phyloP scores from a whole-genome alignment of 768 basidiomycete species.

The Cantharellus anzutake region DNA sequence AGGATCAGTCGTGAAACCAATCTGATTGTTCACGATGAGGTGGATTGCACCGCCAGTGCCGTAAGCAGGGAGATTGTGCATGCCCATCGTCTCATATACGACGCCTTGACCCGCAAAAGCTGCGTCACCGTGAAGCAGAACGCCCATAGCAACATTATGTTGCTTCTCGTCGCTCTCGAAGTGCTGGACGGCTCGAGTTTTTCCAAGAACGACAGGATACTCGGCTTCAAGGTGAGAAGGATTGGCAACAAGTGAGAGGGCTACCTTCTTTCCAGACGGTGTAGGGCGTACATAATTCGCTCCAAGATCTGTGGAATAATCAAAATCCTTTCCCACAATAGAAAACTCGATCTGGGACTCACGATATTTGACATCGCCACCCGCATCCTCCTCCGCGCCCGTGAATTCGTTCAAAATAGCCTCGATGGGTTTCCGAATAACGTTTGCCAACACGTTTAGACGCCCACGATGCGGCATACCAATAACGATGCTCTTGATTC shows the following conservation, averaged over 20 bases:
- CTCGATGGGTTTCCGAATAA: constrained; percentile 95
- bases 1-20: constrained; percentile 98
- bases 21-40: constrained; percentile 97
- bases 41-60: constrained; percentile 98
- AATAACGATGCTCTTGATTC: constrained; percentile 89
- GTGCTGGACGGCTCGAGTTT: constrained; percentile 93
- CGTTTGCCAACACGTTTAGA: constrained; percentile 93
- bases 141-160: constrained; percentile 80
- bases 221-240: constrained; percentile 96
- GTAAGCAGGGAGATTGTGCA: constrained; percentile 87
- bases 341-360: not conserved
- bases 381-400: constrained; percentile 61
- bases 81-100: constrained; percentile 98
- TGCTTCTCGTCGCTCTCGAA: constrained; percentile 70
- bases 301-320: constrained; percentile 39
- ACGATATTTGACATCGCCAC: constrained; percentile 95
- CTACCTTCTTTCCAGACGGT: constrained; percentile 93
- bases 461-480: constrained; percentile 99
- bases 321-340: not conserved
- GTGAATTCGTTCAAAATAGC: constrained; percentile 95
- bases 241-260: constrained; percentile 93
- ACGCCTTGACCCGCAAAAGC: constrained; percentile 97
- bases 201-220: constrained; percentile 96
- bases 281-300: constrained; percentile 98
- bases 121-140: constrained; percentile 92